Evolutionary conservation across 176 grass and related monocot species (phyloP).

Genomic region (Ananas comosus): DNA sequence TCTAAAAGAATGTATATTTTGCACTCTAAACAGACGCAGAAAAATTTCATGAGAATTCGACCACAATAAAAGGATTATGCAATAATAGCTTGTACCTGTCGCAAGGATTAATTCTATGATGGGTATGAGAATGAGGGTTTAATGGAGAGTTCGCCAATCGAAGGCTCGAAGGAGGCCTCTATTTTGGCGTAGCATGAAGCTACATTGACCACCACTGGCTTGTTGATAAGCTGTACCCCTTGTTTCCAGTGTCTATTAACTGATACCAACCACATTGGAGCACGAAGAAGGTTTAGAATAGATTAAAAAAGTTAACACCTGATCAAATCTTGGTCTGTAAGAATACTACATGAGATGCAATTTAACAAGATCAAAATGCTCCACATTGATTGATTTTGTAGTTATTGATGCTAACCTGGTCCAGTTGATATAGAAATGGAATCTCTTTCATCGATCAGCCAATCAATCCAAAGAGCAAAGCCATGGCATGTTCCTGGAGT

Average conservation of each 20-base stretch:
- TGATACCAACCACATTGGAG: constrained; percentile 22
- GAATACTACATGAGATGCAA: background rate
- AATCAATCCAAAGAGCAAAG: constrained; percentile 80
- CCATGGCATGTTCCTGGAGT: constrained; percentile 64
- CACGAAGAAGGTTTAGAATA: background rate
- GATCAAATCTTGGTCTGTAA: too few species aligned
- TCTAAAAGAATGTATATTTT: too few species aligned
- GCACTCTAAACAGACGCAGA: too few species aligned
- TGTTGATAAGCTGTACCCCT: constrained; percentile 73
- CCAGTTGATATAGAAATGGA: constrained; percentile 45
- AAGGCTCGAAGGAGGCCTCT: constrained; percentile 52
- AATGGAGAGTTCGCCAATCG: constrained; percentile 36
- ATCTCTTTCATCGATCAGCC: constrained; percentile 52
- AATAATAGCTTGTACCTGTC: too few species aligned
- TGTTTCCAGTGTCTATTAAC: constrained; percentile 84
- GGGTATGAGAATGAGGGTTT: constrained; percentile 17
- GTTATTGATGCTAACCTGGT: constrained; percentile 42
- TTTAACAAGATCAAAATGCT: background rate
- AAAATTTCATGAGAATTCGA: too few species aligned
- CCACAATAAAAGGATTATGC: too few species aligned
- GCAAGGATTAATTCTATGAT: background rate
- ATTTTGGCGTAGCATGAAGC: constrained; percentile 22
- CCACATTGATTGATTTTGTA: background rate
- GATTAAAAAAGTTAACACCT: background rate
- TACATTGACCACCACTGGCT: constrained; percentile 33